Percentiles rank a stretch among this genome's conserved stretches.
Conservation (phyloP, 2,329 filamentous ascomycete genomes). For the Ophiostoma sp. region DNA sequence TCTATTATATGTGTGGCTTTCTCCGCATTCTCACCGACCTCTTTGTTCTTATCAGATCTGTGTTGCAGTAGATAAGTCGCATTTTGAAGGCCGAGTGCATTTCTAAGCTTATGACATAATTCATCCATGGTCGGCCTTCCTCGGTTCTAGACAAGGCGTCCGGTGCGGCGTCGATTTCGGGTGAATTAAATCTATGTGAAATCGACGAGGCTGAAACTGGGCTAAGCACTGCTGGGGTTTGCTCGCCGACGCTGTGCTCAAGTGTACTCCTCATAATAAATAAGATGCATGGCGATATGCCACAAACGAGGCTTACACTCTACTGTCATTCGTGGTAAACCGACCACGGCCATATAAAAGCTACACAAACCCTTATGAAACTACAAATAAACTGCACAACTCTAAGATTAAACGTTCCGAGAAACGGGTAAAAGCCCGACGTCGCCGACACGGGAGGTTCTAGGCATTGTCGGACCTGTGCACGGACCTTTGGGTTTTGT, state of each 20-base stretch:
- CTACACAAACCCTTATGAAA: not conserved
- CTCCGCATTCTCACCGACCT: not conserved
- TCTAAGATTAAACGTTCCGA: not conserved
- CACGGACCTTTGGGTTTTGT: not conserved
- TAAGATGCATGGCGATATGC: not conserved
- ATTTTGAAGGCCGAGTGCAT: not conserved
- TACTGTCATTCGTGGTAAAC: not conserved
- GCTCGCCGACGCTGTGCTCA: not conserved
- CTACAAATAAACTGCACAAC: not conserved
- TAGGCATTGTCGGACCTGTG: not conserved
- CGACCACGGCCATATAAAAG: not conserved
- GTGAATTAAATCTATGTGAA: not conserved
- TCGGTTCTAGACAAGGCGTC: not conserved
- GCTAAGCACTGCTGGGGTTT: not conserved
- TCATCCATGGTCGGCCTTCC: not conserved
- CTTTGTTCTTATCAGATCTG: not conserved
- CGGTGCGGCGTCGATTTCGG: not conserved
- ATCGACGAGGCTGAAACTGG: constrained; percentile 14
- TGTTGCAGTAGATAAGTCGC: not conserved
- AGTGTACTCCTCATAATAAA: not conserved
- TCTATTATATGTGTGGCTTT: not conserved
- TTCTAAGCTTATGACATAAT: not conserved
- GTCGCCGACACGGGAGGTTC: not conserved
- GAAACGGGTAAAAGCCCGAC: not conserved
- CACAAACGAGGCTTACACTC: not conserved